These are phyloP conservation scores for Suillus clintonianus DNA, from an alignment of 768 basidiomycete genomes.

Conservation along the genomic window DNA sequence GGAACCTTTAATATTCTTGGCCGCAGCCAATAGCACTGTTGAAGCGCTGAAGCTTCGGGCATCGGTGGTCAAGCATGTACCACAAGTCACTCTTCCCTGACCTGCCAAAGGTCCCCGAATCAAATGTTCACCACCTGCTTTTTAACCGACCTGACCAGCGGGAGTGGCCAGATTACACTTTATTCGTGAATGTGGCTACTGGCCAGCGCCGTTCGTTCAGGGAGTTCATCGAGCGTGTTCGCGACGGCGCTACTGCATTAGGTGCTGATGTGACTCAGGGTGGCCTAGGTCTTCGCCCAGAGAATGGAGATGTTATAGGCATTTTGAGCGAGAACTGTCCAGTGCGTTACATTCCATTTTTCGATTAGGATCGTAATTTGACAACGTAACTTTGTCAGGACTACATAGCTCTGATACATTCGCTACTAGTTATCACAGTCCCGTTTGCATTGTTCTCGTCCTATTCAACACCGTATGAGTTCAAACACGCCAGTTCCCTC, in stretches of 20 bases:
- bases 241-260: slow-evolving; percentile 9
- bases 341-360: slow-evolving; percentile 38
- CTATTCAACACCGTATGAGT: slow-evolving; percentile 50
- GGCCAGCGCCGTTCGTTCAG: slow-evolving; percentile 42
- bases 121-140: slow-evolving; percentile 57
- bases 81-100: slow-evolving; percentile 60
- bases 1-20: background rate
- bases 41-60: background rate
- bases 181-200: slow-evolving; percentile 54
- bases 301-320: too few relatives aligned
- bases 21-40: background rate
- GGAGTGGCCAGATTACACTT: slow-evolving; percentile 49
- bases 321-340: slow-evolving; percentile 12
- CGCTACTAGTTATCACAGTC: slow-evolving; percentile 43
- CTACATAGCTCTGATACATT: slow-evolving; percentile 44
- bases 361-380: background rate
- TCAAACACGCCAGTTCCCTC: slow-evolving; percentile 45
- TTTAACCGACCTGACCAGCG: slow-evolving; percentile 55
- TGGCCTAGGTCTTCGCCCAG: too few relatives aligned
- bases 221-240: slow-evolving; percentile 47
- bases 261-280: too few relatives aligned
- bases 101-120: slow-evolving; percentile 46
- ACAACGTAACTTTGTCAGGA: slow-evolving; percentile 36
- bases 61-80: slow-evolving; percentile 40
- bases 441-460: slow-evolving; percentile 51